A percentile compares a stretch with the other conserved stretches of the same genome.
Evolutionary conservation across 768 basidiomycete species (phyloP).

Genomic region (Tubosaeta sp.): DNA sequence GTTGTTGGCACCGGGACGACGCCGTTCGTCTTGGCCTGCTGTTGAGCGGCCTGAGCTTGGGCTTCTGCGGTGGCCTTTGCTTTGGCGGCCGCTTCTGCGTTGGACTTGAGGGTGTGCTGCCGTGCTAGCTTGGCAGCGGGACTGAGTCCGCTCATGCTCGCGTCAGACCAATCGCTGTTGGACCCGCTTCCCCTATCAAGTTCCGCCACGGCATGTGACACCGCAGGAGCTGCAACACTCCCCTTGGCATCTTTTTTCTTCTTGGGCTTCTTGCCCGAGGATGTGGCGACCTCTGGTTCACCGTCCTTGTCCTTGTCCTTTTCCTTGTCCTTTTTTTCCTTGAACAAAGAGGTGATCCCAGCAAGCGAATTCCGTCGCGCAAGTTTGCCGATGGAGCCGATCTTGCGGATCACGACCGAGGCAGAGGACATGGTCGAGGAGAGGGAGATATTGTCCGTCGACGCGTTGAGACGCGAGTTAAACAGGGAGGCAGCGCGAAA

Average conservation of each 20-base stretch:
- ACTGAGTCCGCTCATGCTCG: conserved; percentile 68
- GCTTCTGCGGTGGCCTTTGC: conserved; percentile 34
- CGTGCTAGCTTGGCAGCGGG: conserved; percentile 88
- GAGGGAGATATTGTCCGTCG: conserved; percentile 93
- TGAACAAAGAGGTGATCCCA: conserved; percentile 91
- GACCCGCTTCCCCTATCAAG: conserved; percentile 54
- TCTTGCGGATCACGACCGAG: conserved; percentile 94
- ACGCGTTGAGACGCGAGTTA: conserved; percentile 82
- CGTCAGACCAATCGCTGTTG: conserved; percentile 51
- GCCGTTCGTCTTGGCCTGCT: conserved; percentile 21
- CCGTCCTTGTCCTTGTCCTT: conserved; percentile 33
- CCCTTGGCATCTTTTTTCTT: conserved; percentile 58
- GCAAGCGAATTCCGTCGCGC: conserved; percentile 85
- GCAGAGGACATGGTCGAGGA: conserved; percentile 93
- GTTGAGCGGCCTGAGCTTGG: conserved; percentile 18
- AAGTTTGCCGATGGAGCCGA: conserved; percentile 86
- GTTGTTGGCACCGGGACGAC: conserved; percentile 47
- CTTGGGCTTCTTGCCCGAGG: conserved; percentile 42
- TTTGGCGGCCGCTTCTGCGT: conserved; percentile 47
- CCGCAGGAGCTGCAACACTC: conserved; percentile 59
- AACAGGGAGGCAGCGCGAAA: conserved; percentile 73
- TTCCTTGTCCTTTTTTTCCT: conserved; percentile 62
- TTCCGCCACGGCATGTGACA: conserved; percentile 83
- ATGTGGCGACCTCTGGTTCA: conserved; percentile 23
- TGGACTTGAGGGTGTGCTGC: conserved; percentile 88